phyloP scores from a whole-genome alignment of 768 basidiomycete species.

The Hericium rajendrae region DNA sequence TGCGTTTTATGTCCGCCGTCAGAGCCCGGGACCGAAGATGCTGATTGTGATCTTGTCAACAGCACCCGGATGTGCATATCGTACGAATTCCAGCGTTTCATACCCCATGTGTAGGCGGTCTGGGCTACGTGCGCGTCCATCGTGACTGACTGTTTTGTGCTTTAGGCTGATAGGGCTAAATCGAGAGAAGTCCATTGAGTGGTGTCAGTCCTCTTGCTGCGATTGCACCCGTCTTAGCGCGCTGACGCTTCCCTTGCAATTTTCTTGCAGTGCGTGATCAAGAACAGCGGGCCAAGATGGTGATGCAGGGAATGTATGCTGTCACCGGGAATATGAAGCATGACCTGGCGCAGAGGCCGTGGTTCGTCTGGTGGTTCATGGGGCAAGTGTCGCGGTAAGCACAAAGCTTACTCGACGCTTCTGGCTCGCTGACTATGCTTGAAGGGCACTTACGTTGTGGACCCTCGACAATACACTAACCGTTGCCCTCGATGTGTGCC shows the following conservation, averaged over 20 bases:
- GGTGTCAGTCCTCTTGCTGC: conserved; percentile 36
- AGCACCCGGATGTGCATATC: conserved; percentile 66
- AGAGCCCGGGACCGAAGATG: background rate
- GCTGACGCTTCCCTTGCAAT: background rate
- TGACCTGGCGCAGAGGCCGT: conserved; percentile 44
- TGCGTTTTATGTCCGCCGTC: conserved; percentile 26
- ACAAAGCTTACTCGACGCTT: background rate
- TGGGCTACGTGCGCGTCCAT: background rate
- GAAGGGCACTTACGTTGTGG: conserved; percentile 46
- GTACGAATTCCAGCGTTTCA: conserved; percentile 56
- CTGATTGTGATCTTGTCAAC: conserved; percentile 10
- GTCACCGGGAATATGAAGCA: conserved; percentile 42
- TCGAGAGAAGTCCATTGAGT: conserved; percentile 52
- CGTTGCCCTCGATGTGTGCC: conserved; percentile 51
- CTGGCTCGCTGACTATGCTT: background rate
- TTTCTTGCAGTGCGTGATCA: conserved; percentile 8
- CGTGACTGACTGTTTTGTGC: conserved; percentile 28
- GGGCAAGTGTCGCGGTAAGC: conserved; percentile 48
- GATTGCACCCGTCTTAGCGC: conserved; percentile 9
- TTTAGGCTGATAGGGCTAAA: conserved; percentile 18
- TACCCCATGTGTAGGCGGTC: conserved; percentile 50
- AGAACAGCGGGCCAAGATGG: conserved; percentile 36
- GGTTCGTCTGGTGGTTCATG: conserved; percentile 67
- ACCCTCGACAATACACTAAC: conserved; percentile 44
- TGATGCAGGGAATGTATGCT: conserved; percentile 45